Evolutionary conservation across 768 basidiomycete species (phyloP).

Genomic region (Porpolomopsis calyptriformis): DNA sequence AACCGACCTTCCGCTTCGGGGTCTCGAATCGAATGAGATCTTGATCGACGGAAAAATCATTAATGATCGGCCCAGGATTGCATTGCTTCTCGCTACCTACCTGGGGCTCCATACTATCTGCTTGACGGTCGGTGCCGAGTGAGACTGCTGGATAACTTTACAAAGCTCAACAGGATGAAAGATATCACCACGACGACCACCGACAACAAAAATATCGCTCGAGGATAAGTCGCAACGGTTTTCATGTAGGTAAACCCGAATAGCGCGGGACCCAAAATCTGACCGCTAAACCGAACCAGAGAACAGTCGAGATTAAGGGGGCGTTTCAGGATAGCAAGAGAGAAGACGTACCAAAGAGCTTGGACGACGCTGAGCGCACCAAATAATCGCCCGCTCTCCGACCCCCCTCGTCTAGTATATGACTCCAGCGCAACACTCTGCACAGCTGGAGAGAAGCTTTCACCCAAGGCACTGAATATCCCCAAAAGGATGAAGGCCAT

Average conservation of each 20-base stretch:
- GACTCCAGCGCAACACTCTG: slow-evolving; percentile 66
- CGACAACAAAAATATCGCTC: slow-evolving; percentile 57
- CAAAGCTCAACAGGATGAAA: slow-evolving; percentile 35
- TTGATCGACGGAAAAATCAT: too few species aligned
- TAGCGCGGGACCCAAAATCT: slow-evolving; percentile 60
- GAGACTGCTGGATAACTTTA: slow-evolving; percentile 27
- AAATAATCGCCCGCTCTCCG: slow-evolving; percentile 65
- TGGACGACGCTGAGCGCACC: slow-evolving; percentile 71
- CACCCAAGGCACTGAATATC: slow-evolving; percentile 44
- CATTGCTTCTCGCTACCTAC: too few species aligned
- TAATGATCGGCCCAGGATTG: too few species aligned
- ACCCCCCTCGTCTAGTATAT: slow-evolving; percentile 42
- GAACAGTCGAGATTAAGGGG: not conserved
- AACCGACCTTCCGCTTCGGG: too few species aligned
- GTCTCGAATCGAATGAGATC: too few species aligned
- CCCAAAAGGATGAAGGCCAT: slow-evolving; percentile 41
- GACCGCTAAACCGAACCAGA: slow-evolving; percentile 35
- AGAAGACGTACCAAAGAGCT: slow-evolving; percentile 41
- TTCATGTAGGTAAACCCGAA: slow-evolving; percentile 63
- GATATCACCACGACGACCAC: slow-evolving; percentile 29
- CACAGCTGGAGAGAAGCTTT: slow-evolving; percentile 53
- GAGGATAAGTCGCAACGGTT: slow-evolving; percentile 62
- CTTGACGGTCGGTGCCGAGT: not conserved
- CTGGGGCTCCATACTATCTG: not conserved
- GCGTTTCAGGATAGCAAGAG: not conserved